Percentiles rank a stretch among this genome's conserved stretches.
phyloP scores from a whole-genome alignment of 495 filamentous ascomycete species.

The Lophiostoma macrostomum region DNA sequence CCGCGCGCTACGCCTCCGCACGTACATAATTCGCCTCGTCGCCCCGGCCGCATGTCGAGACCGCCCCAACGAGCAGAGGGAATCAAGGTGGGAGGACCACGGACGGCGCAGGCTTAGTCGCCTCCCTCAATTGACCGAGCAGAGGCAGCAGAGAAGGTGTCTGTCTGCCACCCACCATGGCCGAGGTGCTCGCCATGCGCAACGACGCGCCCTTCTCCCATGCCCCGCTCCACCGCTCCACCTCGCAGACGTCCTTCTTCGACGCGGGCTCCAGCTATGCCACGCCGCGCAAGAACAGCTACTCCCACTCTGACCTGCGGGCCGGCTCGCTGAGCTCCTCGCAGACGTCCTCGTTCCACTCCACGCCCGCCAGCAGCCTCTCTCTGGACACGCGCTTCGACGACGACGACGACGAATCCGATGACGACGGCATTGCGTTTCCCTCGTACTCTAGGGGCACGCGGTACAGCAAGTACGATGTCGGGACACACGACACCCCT shows the following conservation, averaged over 20 bases:
- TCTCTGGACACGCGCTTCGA: slow-evolving; percentile 57
- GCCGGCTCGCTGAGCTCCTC: slow-evolving; percentile 18
- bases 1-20: not conserved
- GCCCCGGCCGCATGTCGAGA: slow-evolving; percentile 26
- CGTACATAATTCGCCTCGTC: not conserved
- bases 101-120: slow-evolving; percentile 7
- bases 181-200: slow-evolving; percentile 25
- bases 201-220: slow-evolving; percentile 14
- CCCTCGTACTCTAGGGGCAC: slow-evolving; percentile 54
- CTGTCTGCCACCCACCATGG: slow-evolving; percentile 12
- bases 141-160: no score
- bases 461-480: no score
- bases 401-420: slow-evolving; percentile 45
- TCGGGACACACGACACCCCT: slow-evolving; percentile 19
- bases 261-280: slow-evolving; percentile 2
- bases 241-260: slow-evolving; percentile 33
- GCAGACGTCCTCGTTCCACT: slow-evolving; percentile 36
- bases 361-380: slow-evolving; percentile 62
- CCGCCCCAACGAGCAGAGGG: not conserved
- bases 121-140: no score
- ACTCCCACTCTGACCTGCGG: slow-evolving; percentile 21
- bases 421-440: slow-evolving; percentile 54
- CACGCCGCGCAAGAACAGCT: slow-evolving; percentile 18
- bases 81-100: slow-evolving; percentile 26
- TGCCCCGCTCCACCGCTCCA: slow-evolving; percentile 21